phyloP scores from a whole-genome alignment of 1,284 basidiomycete genomes.

The Anthracocystis walkeri region DNA sequence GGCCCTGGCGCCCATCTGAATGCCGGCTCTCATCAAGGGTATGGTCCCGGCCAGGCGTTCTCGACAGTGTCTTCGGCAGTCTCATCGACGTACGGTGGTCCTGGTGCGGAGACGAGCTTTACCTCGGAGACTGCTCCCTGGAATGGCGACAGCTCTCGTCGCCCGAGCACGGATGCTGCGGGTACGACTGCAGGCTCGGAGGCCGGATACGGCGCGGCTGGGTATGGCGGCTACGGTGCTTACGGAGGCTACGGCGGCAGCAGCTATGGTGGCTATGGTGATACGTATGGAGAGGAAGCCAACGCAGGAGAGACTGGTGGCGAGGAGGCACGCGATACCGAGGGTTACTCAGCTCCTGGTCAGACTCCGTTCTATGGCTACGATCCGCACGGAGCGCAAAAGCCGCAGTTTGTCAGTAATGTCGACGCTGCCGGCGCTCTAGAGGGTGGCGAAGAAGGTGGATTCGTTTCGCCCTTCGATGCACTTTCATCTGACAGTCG shows the following conservation, averaged over 20 bases:
- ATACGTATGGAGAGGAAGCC: conserved; percentile 22
- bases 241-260: conserved; percentile 37
- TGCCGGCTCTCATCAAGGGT: conserved; percentile 12
- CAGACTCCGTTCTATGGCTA: conserved; percentile 60
- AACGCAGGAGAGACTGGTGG: conserved; percentile 19
- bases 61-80: conserved; percentile 30
- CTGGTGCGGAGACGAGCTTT: conserved; percentile 36
- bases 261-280: conserved; percentile 31
- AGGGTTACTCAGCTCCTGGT: conserved; percentile 18
- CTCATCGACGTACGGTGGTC: conserved; percentile 41
- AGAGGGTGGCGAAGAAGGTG: conserved; percentile 62
- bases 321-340: conserved; percentile 24
- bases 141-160: conserved; percentile 28
- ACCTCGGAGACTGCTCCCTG: conserved; percentile 36
- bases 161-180: conserved; percentile 26
- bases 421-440: conserved; percentile 49
- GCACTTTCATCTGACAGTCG: conserved; percentile 69
- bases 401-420: conserved; percentile 67
- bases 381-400: conserved; percentile 56
- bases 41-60: conserved; percentile 19
- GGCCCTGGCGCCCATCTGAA: conserved; percentile 20
- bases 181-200: conserved; percentile 19
- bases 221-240: conserved; percentile 28
- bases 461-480: conserved; percentile 88
- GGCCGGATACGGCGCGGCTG: conserved; percentile 24